Evolutionary conservation across 2,329 filamentous ascomycete species (phyloP).

Genomic region (Claviceps cyperi): DNA sequence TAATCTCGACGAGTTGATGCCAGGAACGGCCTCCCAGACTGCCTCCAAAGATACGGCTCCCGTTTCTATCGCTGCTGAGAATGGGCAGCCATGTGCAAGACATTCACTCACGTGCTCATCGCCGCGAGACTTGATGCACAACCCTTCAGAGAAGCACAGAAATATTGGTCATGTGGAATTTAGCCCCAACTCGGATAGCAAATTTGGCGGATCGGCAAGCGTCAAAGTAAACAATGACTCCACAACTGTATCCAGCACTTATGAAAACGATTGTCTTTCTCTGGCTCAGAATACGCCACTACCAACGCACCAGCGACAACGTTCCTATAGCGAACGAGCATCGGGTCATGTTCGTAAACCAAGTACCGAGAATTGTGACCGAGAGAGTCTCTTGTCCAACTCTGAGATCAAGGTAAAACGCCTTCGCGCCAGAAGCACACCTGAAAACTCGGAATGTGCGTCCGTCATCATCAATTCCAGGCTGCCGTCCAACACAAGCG

Average conservation of each 20-base stretch:
- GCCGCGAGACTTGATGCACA: background rate
- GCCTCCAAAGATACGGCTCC: background rate
- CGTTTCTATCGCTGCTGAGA: background rate
- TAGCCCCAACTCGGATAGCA: background rate
- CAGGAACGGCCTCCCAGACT: background rate
- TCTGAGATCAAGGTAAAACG: background rate
- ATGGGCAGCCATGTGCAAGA: background rate
- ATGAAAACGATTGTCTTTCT: background rate
- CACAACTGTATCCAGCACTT: background rate
- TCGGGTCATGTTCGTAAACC: background rate
- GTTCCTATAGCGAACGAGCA: conserved; percentile 5
- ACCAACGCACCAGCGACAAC: background rate
- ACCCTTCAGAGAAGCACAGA: background rate
- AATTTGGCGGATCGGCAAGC: background rate
- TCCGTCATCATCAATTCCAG: background rate
- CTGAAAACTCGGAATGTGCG: conserved; percentile 1
- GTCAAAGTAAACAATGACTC: background rate
- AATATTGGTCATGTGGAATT: background rate
- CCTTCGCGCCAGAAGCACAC: conserved; percentile 1
- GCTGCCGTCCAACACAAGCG: conserved; percentile 2
- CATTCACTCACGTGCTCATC: background rate
- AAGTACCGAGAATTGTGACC: background rate
- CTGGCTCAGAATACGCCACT: background rate
- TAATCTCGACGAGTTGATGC: conserved; percentile 2
- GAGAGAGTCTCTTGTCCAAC: background rate